Percentiles rank a stretch among this genome's conserved stretches.
Conservation (phyloP, 2,329 filamentous ascomycete genomes). For the Ceratocystiopsis minuta region DNA sequence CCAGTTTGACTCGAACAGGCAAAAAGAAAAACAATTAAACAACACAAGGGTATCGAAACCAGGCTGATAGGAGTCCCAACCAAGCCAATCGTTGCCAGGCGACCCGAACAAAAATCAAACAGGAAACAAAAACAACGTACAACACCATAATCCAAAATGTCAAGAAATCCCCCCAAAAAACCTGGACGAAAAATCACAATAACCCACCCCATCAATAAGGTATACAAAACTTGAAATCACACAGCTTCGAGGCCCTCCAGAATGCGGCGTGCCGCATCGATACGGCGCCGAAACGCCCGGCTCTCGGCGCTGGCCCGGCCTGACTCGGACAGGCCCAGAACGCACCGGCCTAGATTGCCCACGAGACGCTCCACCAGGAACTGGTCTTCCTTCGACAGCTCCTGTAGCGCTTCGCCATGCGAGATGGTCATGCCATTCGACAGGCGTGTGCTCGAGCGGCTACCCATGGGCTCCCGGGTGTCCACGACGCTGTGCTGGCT, state of each 20-base stretch:
- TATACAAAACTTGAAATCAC: neutral
- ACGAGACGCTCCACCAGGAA: constrained; percentile 41
- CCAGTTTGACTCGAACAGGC: too few species aligned
- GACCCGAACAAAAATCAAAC: too few species aligned
- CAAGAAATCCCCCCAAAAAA: too few species aligned
- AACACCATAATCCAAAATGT: too few species aligned
- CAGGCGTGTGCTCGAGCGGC: too few species aligned
- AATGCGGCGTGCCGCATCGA: constrained; percentile 57
- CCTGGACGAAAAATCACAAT: too few species aligned
- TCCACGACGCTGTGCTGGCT: constrained; percentile 4
- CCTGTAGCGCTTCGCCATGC: constrained; percentile 21
- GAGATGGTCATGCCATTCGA: neutral
- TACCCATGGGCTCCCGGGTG: too few species aligned
- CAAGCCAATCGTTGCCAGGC: too few species aligned
- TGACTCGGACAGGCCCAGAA: constrained; percentile 37
- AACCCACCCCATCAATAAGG: neutral
- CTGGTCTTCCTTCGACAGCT: constrained; percentile 37
- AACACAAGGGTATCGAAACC: too few species aligned
- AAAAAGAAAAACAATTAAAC: too few species aligned
- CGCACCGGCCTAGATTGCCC: constrained; percentile 40
- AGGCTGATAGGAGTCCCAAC: too few species aligned
- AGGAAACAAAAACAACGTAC: too few species aligned
- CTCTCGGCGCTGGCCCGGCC: constrained; percentile 37
- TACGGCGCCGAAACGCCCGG: constrained; percentile 46
- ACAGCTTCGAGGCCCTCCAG: constrained; percentile 46